Base-by-base conservation (phyloP, 1,139 yeast species). In the Suhomyces maxii region DNA sequence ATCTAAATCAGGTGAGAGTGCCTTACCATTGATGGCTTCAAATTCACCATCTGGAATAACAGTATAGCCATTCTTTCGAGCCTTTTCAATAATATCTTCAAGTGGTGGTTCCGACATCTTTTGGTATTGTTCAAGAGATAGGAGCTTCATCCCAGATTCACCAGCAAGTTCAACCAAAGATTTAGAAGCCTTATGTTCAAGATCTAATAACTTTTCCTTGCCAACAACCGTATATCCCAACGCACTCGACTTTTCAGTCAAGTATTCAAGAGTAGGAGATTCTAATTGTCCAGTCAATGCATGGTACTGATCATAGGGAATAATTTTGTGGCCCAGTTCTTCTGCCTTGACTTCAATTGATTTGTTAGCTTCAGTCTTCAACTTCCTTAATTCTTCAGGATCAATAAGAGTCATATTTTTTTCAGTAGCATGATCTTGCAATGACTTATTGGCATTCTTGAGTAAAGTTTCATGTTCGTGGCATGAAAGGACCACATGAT, bases 401-500 rank as follows among this genome's bases (percentile, higher is more conserved):
- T 36, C 26, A 6, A 53, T 46, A 12, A 51, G 18, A 0, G 41
- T 11, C 54, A 52, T 46, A 8, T 47, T 36, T 8, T 13, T n/a
- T 13, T 48, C 44, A 10, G 39, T 45, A 1, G 57, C 57, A 39
- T 45, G 50, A 2, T 47, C 50, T 8, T 51, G 52, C 34, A 53
- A 47, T 3, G 52, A 36, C 39, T 43, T 49, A 26, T 47, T 46
- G 8, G 60, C 56, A 18, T 36, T 44, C 13, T 51, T 30, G 7
- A 55, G 37, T 26, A 66, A 48, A 2, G 52, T 50, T 8, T 51
- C 47, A 39, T 63, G 60, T 3, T 59, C 64, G 5, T 54, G 56
- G 9, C 55, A 52, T 5, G 73, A 60, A 40, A 76, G 52, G 8
- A 75, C 63, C 12, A 60, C 53, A 36, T 62, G 55, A 2, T 65